Evolutionary conservation across 108 stramenopile genomes (phyloP).

Genomic region (Thalassiosira profunda): DNA sequence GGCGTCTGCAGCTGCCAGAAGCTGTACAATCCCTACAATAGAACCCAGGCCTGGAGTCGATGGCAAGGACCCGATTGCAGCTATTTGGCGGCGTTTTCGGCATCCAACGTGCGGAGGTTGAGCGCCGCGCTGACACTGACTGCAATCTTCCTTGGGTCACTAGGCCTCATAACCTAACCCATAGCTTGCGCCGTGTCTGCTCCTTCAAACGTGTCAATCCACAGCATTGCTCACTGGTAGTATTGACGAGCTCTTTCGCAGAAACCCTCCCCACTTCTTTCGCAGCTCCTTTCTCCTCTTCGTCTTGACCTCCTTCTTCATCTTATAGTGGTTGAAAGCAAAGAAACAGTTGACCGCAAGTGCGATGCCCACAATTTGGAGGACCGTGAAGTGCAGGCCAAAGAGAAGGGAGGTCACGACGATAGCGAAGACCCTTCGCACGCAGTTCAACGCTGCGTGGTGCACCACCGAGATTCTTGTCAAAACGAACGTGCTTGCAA

Average conservation of each 20-base stretch:
- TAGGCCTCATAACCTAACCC: not conserved
- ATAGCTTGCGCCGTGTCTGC: not conserved
- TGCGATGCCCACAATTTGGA: constrained; percentile 59
- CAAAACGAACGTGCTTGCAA: constrained; percentile 70
- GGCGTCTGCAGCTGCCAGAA: constrained; percentile 71
- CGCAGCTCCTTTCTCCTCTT: constrained; percentile 22
- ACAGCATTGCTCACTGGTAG: not conserved
- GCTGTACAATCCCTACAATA: constrained; percentile 79
- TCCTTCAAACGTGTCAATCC: too few relatives aligned
- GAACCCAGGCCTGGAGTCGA: constrained; percentile 37
- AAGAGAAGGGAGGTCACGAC: constrained; percentile 78
- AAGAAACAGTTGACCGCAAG: constrained; percentile 65
- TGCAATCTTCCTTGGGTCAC: not conserved
- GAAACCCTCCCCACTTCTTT: constrained; percentile 27
- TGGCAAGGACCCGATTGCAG: constrained; percentile 54
- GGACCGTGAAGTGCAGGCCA: constrained; percentile 51
- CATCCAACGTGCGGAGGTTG: not conserved
- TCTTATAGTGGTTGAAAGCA: constrained; percentile 54
- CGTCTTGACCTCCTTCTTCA: constrained; percentile 20
- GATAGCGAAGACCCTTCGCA: constrained; percentile 84
- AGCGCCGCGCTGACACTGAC: not conserved
- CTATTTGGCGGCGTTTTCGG: constrained; percentile 34
- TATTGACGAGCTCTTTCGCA: constrained; percentile 7
- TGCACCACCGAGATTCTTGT: constrained; percentile 81
- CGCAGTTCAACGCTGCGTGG: constrained; percentile 87